Conservation (phyloP, 2,329 filamentous ascomycete genomes). For the Cordyceps farinosa region DNA sequence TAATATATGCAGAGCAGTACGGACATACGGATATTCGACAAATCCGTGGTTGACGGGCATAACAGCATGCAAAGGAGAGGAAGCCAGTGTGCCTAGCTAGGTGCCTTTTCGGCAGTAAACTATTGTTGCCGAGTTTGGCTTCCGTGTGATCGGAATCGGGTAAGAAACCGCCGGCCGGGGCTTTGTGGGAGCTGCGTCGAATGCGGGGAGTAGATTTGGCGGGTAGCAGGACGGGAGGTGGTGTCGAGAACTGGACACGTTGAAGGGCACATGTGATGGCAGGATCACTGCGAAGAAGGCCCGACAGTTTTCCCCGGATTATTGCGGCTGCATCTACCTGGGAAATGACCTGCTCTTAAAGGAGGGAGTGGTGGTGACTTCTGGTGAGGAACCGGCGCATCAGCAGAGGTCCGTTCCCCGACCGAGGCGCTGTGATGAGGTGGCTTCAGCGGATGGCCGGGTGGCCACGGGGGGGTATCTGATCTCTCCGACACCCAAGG, state of each 20-base stretch:
- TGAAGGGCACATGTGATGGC: not conserved
- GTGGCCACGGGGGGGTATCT: not conserved
- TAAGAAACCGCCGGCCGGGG: constrained; percentile 2
- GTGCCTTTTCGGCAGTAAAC: not conserved
- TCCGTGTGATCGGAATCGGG: constrained; percentile 17
- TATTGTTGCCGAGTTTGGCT: constrained; percentile 1
- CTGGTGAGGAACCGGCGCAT: not conserved
- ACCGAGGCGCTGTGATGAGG: not conserved
- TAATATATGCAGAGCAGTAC: not conserved
- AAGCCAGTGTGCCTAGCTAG: not conserved
- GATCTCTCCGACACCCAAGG: not conserved
- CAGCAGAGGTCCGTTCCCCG: not conserved
- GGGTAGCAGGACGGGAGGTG: not conserved
- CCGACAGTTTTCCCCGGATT: not conserved
- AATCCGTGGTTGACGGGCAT: not conserved
- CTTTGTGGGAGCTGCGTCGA: not conserved
- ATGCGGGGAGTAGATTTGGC: constrained; percentile 1
- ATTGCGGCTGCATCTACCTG: not conserved
- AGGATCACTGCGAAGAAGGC: not conserved
- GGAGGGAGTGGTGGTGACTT: not conserved
- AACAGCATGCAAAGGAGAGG: too few species aligned
- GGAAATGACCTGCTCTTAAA: not conserved
- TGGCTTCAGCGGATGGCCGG: constrained; percentile 7
- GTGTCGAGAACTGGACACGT: not conserved
- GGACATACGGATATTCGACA: too few species aligned